Conservation (phyloP, 129 eudicot genomes). For the Flaveria trinervia region DNA sequence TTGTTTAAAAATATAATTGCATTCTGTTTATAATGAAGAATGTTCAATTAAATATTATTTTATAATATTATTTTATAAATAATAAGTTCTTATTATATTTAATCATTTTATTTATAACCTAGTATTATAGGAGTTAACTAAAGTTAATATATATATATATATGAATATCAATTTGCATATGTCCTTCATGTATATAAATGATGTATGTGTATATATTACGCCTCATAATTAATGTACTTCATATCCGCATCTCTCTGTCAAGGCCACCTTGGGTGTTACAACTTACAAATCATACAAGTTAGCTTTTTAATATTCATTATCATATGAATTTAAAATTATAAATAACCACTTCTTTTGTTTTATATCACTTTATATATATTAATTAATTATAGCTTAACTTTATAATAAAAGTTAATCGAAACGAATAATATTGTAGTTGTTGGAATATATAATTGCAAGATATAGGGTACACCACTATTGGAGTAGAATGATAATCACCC, state of each 20-base stretch:
- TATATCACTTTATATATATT: neutral
- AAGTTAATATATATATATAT: too few relatives aligned
- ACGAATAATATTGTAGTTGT: neutral
- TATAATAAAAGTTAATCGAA: neutral
- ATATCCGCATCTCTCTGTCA: neutral
- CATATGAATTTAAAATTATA: neutral
- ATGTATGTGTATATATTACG: too few relatives aligned
- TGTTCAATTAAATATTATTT: too few relatives aligned
- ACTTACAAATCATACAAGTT: neutral
- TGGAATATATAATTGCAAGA: neutral
- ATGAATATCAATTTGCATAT: too few relatives aligned
- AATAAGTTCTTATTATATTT: too few relatives aligned
- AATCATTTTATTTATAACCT: too few relatives aligned
- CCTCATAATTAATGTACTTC: neutral
- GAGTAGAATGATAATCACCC: conserved; percentile 4
- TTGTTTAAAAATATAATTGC: too few relatives aligned
- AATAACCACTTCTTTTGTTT: neutral
- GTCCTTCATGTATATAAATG: too few relatives aligned
- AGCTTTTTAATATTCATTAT: neutral
- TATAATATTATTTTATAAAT: too few relatives aligned
- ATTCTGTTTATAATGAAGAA: too few relatives aligned
- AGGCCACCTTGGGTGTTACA: neutral
- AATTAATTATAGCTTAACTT: neutral
- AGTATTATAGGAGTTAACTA: too few relatives aligned
- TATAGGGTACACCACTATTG: neutral